Evolutionary conservation across 1,139 yeast genomes (phyloP).

Genomic region (Hemisphaericaspora xylofermentans): DNA sequence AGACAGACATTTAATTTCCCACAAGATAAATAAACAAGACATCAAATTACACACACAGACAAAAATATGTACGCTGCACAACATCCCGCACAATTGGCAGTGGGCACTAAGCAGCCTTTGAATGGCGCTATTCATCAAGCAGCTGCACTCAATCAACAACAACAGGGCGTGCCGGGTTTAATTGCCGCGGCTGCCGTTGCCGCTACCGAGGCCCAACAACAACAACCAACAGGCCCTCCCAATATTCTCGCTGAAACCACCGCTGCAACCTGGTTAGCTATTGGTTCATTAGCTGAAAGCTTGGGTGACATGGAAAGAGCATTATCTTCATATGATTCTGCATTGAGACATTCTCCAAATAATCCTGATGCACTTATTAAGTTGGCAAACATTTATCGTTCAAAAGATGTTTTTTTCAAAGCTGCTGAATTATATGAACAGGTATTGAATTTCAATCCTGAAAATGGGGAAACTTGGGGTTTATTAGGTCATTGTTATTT

Average conservation of each 20-base stretch:
- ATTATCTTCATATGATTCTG: slow-evolving; percentile 84
- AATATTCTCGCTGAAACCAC: slow-evolving; percentile 59
- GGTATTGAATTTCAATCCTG: slow-evolving; percentile 77
- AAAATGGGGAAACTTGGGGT: slow-evolving; percentile 97
- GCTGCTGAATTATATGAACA: slow-evolving; percentile 93
- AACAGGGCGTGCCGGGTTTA: slow-evolving; percentile 3
- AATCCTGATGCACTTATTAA: slow-evolving; percentile 83
- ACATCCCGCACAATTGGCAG: slow-evolving; percentile 12
- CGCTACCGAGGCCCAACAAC: slow-evolving; percentile 6
- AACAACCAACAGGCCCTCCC: slow-evolving; percentile 8
- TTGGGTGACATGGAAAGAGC: slow-evolving; percentile 90
- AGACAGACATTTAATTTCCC: background rate
- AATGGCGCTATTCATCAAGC: slow-evolving; percentile 14
- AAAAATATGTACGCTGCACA: slow-evolving; percentile 11
- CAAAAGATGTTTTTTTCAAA: slow-evolving; percentile 85
- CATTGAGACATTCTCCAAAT: slow-evolving; percentile 81
- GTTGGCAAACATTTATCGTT: slow-evolving; percentile 83
- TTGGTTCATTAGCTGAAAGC: slow-evolving; percentile 87
- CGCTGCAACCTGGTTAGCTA: slow-evolving; percentile 90
- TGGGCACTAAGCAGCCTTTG: slow-evolving; percentile 14
- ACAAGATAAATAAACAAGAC: background rate
- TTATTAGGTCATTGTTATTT: slow-evolving; percentile 93
- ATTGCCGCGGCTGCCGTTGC: slow-evolving; percentile 7
- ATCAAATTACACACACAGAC: background rate
- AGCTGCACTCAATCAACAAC: slow-evolving; percentile 9